phyloP scores from a whole-genome alignment of 768 basidiomycete genomes.

The Tricholoma hemisulphureum region DNA sequence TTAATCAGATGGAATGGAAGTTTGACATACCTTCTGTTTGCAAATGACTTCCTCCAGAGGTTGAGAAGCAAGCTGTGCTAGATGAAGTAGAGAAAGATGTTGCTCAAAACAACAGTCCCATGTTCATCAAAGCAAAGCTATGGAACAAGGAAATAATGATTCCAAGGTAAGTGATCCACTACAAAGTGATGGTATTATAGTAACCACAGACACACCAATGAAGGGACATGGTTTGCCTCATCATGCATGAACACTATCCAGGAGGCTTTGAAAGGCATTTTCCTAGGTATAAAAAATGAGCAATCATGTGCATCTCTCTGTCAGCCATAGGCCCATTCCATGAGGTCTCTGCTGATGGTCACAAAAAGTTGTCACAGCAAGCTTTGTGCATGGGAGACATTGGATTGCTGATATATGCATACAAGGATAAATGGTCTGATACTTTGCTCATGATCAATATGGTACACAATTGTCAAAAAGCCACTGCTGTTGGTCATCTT shows the following conservation, averaged over 20 bases:
- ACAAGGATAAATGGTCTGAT: slow-evolving; percentile 27
- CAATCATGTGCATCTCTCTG: background rate
- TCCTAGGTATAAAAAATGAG: background rate
- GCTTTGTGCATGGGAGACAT: slow-evolving; percentile 30
- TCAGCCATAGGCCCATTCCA: background rate
- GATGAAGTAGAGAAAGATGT: background rate
- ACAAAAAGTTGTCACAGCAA: background rate
- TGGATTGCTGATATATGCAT: slow-evolving; percentile 27
- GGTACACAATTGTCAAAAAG: slow-evolving; percentile 24
- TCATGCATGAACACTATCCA: background rate
- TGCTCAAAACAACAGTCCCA: background rate
- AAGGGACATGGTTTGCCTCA: background rate
- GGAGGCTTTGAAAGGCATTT: background rate
- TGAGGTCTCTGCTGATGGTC: background rate
- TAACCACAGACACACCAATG: background rate
- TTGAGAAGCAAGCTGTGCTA: background rate
- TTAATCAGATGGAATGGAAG: background rate
- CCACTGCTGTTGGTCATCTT: slow-evolving; percentile 27
- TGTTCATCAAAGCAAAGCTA: background rate
- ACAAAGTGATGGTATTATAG: background rate
- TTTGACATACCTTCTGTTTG: background rate
- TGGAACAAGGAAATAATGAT: background rate
- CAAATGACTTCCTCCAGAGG: background rate
- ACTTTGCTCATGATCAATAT: slow-evolving; percentile 15
- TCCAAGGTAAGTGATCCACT: background rate